Conservation (phyloP, 2,329 filamentous ascomycete species). For the Trichoderma afroharzianum region DNA sequence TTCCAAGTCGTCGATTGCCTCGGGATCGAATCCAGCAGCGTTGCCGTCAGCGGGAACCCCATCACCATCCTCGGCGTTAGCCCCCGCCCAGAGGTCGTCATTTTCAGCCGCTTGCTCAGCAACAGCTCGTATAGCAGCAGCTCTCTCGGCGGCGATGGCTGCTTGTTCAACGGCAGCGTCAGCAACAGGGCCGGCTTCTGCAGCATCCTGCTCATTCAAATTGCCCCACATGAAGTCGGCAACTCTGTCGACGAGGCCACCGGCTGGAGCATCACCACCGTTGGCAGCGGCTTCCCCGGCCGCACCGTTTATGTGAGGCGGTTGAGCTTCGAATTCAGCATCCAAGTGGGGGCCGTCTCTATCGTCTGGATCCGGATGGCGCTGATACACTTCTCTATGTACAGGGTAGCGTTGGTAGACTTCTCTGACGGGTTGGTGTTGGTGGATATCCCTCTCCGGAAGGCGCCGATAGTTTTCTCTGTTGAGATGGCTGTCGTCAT, state of each 20-base stretch:
- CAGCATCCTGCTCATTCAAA: constrained; percentile 37
- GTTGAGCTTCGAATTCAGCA: constrained; percentile 1
- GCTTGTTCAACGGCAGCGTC: background rate
- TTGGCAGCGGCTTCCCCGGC: constrained; percentile 18
- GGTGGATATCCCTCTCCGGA: background rate
- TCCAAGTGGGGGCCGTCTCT: background rate
- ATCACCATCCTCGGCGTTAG: constrained; percentile 36
- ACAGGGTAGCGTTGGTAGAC: background rate
- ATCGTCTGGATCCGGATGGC: background rate
- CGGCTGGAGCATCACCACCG: constrained; percentile 19
- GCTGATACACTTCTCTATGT: background rate
- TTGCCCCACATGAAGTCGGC: constrained; percentile 62
- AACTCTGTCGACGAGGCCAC: constrained; percentile 34
- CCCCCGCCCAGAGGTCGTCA: constrained; percentile 44
- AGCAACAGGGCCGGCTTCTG: constrained; percentile 14
- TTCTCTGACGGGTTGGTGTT: background rate
- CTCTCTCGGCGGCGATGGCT: background rate
- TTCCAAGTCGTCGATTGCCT: constrained; percentile 79
- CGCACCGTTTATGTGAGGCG: background rate
- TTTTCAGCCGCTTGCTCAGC: constrained; percentile 30
- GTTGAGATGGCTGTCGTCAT: background rate
- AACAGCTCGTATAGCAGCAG: background rate
- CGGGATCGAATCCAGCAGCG: constrained; percentile 67
- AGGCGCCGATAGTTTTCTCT: background rate
- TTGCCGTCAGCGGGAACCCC: constrained; percentile 39